Percentiles rank a stretch among this genome's conserved stretches.
phyloP scores from a whole-genome alignment of 2,329 filamentous ascomycete genomes.

The Bipolaris cookei region DNA sequence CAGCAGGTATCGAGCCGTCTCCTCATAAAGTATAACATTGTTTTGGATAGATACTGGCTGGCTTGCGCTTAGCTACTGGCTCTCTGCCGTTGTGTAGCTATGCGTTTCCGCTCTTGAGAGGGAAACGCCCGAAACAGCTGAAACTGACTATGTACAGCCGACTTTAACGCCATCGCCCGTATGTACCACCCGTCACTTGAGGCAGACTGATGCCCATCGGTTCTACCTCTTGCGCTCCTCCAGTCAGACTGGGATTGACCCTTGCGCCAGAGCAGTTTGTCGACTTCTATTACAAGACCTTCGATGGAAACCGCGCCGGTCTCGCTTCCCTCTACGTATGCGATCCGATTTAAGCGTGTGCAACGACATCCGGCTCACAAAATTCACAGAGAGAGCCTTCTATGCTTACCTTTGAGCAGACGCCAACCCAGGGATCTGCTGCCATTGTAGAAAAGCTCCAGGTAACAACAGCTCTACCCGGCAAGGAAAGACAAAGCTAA shows the following conservation, averaged over 20 bases:
- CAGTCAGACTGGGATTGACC: constrained; percentile 22
- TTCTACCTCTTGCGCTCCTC: not conserved
- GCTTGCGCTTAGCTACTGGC: not conserved
- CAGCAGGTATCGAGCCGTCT: not conserved
- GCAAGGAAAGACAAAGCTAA: constrained; percentile 23
- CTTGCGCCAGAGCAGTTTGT: constrained; percentile 77
- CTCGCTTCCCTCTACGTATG: constrained; percentile 82
- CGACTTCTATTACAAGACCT: constrained; percentile 86
- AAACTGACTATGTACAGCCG: constrained; percentile 16
- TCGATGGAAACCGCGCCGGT: constrained; percentile 72
- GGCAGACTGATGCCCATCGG: not conserved
- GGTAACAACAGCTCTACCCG: constrained; percentile 59
- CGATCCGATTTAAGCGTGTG: constrained; percentile 13
- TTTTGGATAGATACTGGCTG: not conserved
- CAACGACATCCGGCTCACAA: constrained; percentile 11
- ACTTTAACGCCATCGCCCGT: constrained; percentile 24
- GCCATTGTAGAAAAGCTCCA: constrained; percentile 80
- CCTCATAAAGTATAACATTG: not conserved
- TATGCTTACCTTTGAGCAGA: constrained; percentile 91
- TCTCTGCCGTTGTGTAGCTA: not conserved
- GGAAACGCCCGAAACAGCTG: not conserved
- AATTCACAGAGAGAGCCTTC: constrained; percentile 67
- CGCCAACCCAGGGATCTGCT: constrained; percentile 66
- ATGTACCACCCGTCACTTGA: constrained; percentile 7
- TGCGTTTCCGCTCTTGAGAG: not conserved